Conservation (phyloP, 1,139 yeast species). For the Hansenula sp. region DNA sequence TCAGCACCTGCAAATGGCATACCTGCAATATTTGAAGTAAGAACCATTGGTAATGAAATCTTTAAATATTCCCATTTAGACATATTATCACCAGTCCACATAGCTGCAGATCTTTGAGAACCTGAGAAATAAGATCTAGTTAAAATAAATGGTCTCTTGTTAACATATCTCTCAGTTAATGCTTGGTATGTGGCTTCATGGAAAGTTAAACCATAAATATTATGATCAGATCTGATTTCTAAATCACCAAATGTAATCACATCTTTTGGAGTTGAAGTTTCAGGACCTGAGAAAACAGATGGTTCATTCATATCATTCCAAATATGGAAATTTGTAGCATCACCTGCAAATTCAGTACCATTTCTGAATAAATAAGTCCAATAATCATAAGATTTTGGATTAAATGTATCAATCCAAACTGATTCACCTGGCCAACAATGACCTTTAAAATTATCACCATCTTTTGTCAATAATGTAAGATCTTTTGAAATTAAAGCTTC, state of each 20-base stretch:
- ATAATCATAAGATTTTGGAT: constrained; percentile 52
- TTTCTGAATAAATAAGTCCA: constrained; percentile 53
- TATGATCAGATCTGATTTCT: constrained; percentile 92
- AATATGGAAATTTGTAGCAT: constrained; percentile 58
- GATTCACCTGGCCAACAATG: constrained; percentile 99
- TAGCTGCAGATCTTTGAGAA: constrained; percentile 84
- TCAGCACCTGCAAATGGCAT: constrained; percentile 96
- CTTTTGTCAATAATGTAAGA: constrained; percentile 39
- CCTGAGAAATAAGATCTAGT: constrained; percentile 89
- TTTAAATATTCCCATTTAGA: constrained; percentile 87
- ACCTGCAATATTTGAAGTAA: constrained; percentile 78
- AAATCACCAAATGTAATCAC: constrained; percentile 69
- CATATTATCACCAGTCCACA: constrained; percentile 98
- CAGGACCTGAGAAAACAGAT: constrained; percentile 92
- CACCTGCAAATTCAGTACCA: constrained; percentile 44
- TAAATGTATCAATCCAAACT: constrained; percentile 84
- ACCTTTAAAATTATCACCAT: constrained; percentile 60
- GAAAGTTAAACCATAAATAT: constrained; percentile 72
- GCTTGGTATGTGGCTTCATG: constrained; percentile 79
- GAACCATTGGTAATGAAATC: constrained; percentile 80
- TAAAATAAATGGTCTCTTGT: constrained; percentile 79
- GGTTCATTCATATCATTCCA: constrained; percentile 99
- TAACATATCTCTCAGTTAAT: constrained; percentile 45
- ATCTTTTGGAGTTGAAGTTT: constrained; percentile 83
- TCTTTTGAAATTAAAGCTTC: constrained; percentile 38